Evolutionary conservation across 139 green algal species (phyloP), one percentile per base, ranked within the genome.

Genomic region (Axilococcus clingmanii): DNA sequence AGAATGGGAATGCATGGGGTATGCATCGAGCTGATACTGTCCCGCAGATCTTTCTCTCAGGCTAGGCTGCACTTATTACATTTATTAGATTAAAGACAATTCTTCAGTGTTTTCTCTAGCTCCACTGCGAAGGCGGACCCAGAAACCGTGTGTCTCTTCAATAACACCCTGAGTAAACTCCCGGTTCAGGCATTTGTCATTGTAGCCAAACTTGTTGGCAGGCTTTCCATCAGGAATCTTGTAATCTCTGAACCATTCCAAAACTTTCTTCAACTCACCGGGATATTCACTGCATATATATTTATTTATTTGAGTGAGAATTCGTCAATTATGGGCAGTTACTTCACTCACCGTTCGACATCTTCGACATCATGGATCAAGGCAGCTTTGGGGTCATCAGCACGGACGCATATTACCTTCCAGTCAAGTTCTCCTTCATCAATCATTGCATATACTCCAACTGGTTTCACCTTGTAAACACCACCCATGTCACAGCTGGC

Each of bases 371-470:
- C 84, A 71, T 96, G 95, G 27, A 97, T 69, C 40, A 69, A 49
- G 19, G 48, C 54, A 4, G 91, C 91, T 74, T 94, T 94, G 41
- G 91, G 91, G 79, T 98, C 89, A 40, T 94, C 76, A 7, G 56
- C 60, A 49, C 64, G 52, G 64, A 98, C 94, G 66, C 76, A 78
- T 28, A 97, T 87, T n/a, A 97, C 35, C 79, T 98, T 98, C 91
- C 91, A 98, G 79, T 98, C 91, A 32, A 98, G 78, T 82, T 98
- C 91, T 25, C 91, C 91, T 29, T 98, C 91, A 59, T 98, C 90
- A 51, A 97, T 94, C 90, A 97, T 97, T 52, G 90, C 90, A 44
- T 88, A 85, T 30, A 95, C 84, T 31, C 87, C 89, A 5, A 87
- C 46, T 6, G 65, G 63, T 59, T 88, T 88, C 24, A 89, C 81